Evolutionary conservation across 306 rosid genomes (phyloP), one percentile per base, ranked within the genome.

Genomic region (Rubus parviflorus): DNA sequence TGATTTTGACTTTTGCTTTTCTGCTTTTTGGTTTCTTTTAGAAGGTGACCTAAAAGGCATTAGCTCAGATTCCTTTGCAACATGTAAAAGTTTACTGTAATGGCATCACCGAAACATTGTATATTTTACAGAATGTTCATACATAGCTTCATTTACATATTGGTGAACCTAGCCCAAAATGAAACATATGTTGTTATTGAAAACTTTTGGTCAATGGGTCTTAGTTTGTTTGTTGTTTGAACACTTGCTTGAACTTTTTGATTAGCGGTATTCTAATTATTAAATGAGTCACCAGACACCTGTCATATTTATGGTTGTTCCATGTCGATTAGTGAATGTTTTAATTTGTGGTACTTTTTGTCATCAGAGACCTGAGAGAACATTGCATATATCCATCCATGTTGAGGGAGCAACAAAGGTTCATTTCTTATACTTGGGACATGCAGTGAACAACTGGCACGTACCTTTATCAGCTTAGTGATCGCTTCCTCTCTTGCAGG

Each of bases 321-420:
- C 42, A 61, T 30, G n/a, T 14, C 7, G 43, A 14, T 35, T 35
- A 62, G 20, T 15, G 2, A 30, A 35, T 62, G n/a, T 75, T 60
- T 35, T 85, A 53, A 61, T 73, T 84, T 80, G 68, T 77, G 25
- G 41, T 82, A 40, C 67, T 57, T 77, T 75, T 68, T 86, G 78
- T 70, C 80, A 85, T 35, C 92, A 94, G 98, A 94, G 90, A 81
- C 91, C 90, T 25, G 92, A 84, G 90, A 89, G 98, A 84, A 92
- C 85, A 63, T 90, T 94, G 83, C 85, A 77, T 70, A 75, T 94
- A 69, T 87, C 97, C 20, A 90, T 94, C 75, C 89, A 88, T 86
- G 97, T 97, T 20, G 98, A 94, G 79, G 98, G 97, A 80, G 95
- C 98, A 79, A 94, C 92, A 38, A 94, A 94, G 97, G 98, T 92